These are phyloP conservation scores for Claviceps sp. DNA, from an alignment of 2,329 filamentous ascomycete genomes.

Conservation along the genomic window DNA sequence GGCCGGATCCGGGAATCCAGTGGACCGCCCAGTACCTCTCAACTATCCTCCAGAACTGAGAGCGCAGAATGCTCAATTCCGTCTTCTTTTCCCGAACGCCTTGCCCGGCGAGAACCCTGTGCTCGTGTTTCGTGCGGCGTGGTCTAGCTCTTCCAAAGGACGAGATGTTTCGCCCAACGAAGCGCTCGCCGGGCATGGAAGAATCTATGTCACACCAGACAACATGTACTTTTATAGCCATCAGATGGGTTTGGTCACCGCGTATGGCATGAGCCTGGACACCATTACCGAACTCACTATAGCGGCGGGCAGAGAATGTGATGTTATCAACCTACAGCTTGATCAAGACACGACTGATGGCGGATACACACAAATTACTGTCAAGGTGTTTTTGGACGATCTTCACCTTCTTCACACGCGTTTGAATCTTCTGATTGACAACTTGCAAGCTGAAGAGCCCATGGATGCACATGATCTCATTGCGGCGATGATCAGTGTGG, in stretches of 20 bases:
- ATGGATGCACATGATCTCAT: conserved; percentile 58
- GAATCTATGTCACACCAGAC: conserved; percentile 75
- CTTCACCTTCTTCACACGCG: conserved; percentile 69
- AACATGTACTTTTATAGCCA: conserved; percentile 96
- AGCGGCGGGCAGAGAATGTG: conserved; percentile 78
- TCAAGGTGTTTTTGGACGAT: conserved; percentile 89
- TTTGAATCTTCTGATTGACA: conserved; percentile 73
- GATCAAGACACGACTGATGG: conserved; percentile 47
- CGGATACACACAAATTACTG: conserved; percentile 60
- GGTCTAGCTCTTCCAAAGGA: conserved; percentile 44
- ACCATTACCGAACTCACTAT: conserved; percentile 80
- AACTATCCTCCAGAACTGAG: conserved; percentile 73
- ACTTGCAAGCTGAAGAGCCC: conserved; percentile 59
- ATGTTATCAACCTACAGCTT: conserved; percentile 79
- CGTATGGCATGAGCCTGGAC: conserved; percentile 62
- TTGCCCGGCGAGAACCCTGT: conserved; percentile 69
- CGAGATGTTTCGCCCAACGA: conserved; percentile 26
- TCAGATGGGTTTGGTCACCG: conserved; percentile 78
- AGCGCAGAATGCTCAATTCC: conserved; percentile 85
- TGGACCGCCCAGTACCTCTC: conserved; percentile 47
- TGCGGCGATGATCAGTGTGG: conserved; percentile 60
- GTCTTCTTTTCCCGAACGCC: conserved; percentile 76
- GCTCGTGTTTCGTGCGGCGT: conserved; percentile 84
- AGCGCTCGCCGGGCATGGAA: conserved; percentile 47
- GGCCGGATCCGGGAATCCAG: conserved; percentile 13